A percentile compares a stretch with the other conserved stretches of the same genome.
phyloP scores from a whole-genome alignment of 495 filamentous ascomycete genomes.

The Aspergillus hancockii region DNA sequence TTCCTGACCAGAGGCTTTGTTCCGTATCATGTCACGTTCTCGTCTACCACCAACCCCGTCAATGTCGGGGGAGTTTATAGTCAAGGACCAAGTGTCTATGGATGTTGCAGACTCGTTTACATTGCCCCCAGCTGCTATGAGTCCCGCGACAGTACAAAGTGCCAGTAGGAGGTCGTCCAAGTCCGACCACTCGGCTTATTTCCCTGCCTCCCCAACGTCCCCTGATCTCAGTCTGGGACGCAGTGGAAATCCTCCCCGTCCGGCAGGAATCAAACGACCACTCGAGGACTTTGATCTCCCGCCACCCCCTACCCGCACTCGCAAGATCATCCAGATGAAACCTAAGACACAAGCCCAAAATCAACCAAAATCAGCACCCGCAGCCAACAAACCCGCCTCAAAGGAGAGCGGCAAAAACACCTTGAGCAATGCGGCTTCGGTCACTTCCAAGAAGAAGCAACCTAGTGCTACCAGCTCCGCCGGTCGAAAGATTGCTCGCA shows the following conservation, averaged over 20 bases:
- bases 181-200: slow-evolving; percentile 49
- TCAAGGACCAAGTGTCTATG: slow-evolving; percentile 64
- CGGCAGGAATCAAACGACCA: slow-evolving; percentile 53
- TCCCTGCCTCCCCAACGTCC: slow-evolving; percentile 58
- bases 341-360: slow-evolving; percentile 43
- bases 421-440: slow-evolving; percentile 26
- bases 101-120: slow-evolving; percentile 66
- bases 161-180: slow-evolving; percentile 45
- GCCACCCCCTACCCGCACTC: slow-evolving; percentile 85
- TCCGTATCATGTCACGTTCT: slow-evolving; percentile 65
- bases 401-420: slow-evolving; percentile 32
- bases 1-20: not conserved
- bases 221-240: slow-evolving; percentile 40
- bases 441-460: slow-evolving; percentile 67
- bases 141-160: slow-evolving; percentile 37
- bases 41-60: slow-evolving; percentile 78
- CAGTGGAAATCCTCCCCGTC: slow-evolving; percentile 57
- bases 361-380: slow-evolving; percentile 22
- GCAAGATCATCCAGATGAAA: slow-evolving; percentile 99
- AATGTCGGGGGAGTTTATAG: slow-evolving; percentile 78
- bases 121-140: slow-evolving; percentile 80
- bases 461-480: slow-evolving; percentile 70
- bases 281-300: slow-evolving; percentile 72
- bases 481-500: slow-evolving; percentile 88
- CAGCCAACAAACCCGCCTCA: slow-evolving; percentile 27